Conservation (phyloP, 805 yeast genomes). For the Kuraishia ogatae region DNA sequence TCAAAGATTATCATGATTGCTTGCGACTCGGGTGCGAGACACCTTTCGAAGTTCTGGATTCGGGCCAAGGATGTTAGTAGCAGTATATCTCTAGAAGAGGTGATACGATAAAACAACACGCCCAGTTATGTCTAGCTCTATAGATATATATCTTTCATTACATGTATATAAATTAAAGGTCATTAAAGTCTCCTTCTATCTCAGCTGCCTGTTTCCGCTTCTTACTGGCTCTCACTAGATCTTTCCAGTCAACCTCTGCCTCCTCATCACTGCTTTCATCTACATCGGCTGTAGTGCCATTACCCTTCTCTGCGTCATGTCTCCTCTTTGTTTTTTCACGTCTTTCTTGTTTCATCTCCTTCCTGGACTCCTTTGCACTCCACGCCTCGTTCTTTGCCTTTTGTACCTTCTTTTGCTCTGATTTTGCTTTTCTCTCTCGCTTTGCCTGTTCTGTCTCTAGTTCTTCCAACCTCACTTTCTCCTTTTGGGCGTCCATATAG, state of each 20-base stretch:
- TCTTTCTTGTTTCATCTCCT: constrained; percentile 53
- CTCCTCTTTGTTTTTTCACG: constrained; percentile 61
- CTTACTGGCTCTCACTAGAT: constrained; percentile 57
- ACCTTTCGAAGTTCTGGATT: constrained; percentile 89
- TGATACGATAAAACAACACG: constrained; percentile 21
- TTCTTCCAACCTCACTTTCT: constrained; percentile 50
- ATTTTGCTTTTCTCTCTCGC: constrained; percentile 26
- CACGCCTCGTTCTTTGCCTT: constrained; percentile 60
- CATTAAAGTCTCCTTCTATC: constrained; percentile 57
- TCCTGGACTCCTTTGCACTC: constrained; percentile 62
- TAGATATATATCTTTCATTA: neutral
- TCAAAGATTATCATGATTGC: constrained; percentile 74
- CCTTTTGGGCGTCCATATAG: constrained; percentile 59
- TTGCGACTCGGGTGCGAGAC: constrained; percentile 90
- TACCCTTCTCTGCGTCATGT: constrained; percentile 50
- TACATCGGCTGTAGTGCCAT: constrained; percentile 34
- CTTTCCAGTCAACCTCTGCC: constrained; percentile 79
- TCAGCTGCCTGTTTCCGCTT: constrained; percentile 37
- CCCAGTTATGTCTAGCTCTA: neutral
- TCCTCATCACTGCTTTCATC: constrained; percentile 32
- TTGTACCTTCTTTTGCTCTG: constrained; percentile 33
- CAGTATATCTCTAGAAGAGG: constrained; percentile 28
- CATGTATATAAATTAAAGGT: constrained; percentile 23
- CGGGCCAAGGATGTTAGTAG: constrained; percentile 36
- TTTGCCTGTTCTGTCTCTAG: constrained; percentile 35